A percentile compares a stretch with the other conserved stretches of the same genome.
These are phyloP conservation scores for Porpolomopsis calyptriformis DNA, from an alignment of 768 basidiomycete genomes.

Conservation along the genomic window DNA sequence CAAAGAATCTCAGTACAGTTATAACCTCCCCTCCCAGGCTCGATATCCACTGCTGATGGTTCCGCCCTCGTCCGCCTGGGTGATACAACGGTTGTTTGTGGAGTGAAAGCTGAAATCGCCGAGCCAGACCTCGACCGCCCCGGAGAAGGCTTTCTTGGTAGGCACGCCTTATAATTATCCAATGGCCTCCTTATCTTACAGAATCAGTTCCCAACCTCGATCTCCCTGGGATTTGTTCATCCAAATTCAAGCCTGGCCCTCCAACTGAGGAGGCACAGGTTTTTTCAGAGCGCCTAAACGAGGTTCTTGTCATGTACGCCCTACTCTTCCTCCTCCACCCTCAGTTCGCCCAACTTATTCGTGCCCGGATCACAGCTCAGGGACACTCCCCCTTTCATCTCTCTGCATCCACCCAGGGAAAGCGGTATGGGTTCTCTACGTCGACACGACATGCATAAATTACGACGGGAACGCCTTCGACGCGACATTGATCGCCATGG, in stretches of 20 bases:
- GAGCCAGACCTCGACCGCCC: constrained; percentile 77
- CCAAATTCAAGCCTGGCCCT: constrained; percentile 91
- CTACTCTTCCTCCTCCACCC: too few species aligned
- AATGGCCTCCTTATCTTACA: background rate
- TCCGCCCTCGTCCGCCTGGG: constrained; percentile 87
- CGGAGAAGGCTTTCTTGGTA: constrained; percentile 75
- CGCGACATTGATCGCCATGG: constrained; percentile 77
- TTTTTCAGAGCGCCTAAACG: constrained; percentile 72
- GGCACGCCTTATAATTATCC: constrained; percentile 13
- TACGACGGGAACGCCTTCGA: constrained; percentile 96
- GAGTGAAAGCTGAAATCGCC: constrained; percentile 90
- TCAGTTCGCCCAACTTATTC: too few species aligned
- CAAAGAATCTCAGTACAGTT: background rate
- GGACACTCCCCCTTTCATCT: constrained; percentile 48
- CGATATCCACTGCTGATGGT: constrained; percentile 88
- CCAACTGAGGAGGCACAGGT: constrained; percentile 92
- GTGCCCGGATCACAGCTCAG: constrained; percentile 60
- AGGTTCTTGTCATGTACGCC: constrained; percentile 64
- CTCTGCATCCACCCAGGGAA: constrained; percentile 76
- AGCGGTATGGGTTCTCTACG: constrained; percentile 87
- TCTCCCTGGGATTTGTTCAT: constrained; percentile 85
- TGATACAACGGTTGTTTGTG: constrained; percentile 90
- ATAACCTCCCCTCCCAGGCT: constrained; percentile 40
- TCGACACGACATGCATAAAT: constrained; percentile 92
- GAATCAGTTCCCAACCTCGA: constrained; percentile 84